A percentile compares a stretch with the other conserved stretches of the same genome.
These are phyloP conservation scores for Silene conica DNA, from an alignment of 148 eudicot species.

Conservation along the genomic window DNA sequence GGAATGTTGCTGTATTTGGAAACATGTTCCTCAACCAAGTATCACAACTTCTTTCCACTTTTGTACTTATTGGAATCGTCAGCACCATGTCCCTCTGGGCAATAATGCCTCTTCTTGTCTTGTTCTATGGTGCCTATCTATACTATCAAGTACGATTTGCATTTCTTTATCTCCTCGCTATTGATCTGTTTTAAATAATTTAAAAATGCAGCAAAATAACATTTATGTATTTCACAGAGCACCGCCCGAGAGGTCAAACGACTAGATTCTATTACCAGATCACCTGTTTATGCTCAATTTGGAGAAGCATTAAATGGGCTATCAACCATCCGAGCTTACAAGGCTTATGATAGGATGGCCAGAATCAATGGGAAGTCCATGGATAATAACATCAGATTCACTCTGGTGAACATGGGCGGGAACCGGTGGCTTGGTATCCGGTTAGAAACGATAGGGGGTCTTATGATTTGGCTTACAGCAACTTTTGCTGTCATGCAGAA, in stretches of 20 bases:
- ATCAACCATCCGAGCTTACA: slow-evolving; percentile 78
- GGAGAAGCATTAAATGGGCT: slow-evolving; percentile 91
- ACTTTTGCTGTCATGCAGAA: slow-evolving; percentile 96
- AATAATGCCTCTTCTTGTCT: slow-evolving; percentile 85
- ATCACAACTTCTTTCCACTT: slow-evolving; percentile 84
- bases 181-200: not conserved
- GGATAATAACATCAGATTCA: slow-evolving; percentile 85
- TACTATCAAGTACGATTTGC: slow-evolving; percentile 73
- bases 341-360: slow-evolving; percentile 92
- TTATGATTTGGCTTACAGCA: slow-evolving; percentile 95
- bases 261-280: slow-evolving; percentile 71
- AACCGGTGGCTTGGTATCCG: slow-evolving; percentile 97
- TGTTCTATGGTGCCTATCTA: slow-evolving; percentile 85
- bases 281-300: slow-evolving; percentile 94
- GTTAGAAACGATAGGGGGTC: slow-evolving; percentile 80
- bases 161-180: slow-evolving; percentile 12
- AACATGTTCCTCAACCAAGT: slow-evolving; percentile 80
- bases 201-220: not conserved
- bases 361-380: slow-evolving; percentile 73
- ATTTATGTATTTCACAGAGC: slow-evolving; percentile 46
- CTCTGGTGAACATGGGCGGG: slow-evolving; percentile 81
- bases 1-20: slow-evolving; percentile 71
- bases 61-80: slow-evolving; percentile 85
- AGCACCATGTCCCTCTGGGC: slow-evolving; percentile 98
- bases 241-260: slow-evolving; percentile 95